Conservation (phyloP, 2,329 filamentous ascomycete genomes). For the Verticillium klebahnii region DNA sequence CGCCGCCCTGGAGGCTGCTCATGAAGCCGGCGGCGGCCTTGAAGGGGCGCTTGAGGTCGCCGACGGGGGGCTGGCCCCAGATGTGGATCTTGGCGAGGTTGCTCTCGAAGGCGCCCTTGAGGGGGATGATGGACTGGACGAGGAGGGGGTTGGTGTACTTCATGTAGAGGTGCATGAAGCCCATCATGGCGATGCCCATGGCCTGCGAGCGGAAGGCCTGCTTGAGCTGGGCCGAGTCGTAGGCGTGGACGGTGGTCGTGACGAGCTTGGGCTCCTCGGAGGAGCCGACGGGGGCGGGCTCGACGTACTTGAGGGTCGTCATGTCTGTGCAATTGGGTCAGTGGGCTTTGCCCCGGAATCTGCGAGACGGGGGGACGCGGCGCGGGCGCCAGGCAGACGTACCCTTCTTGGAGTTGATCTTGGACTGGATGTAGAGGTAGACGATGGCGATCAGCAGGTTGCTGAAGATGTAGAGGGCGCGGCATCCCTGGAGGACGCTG, state of each 20-base stretch:
- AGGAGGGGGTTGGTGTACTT: conserved; percentile 99
- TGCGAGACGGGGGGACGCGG: background rate
- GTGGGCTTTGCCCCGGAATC: conserved; percentile 1
- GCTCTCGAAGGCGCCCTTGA: conserved; percentile 92
- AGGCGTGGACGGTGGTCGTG: conserved; percentile 93
- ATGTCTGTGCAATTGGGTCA: conserved; percentile 58
- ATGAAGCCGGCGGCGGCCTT: conserved; percentile 82
- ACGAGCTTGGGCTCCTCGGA: conserved; percentile 93
- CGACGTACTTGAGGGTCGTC: conserved; percentile 97
- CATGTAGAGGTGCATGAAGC: conserved; percentile 97
- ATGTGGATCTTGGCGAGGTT: conserved; percentile 96
- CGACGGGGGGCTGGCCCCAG: conserved; percentile 77
- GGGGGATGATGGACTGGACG: conserved; percentile 96
- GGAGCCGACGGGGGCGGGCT: conserved; percentile 89
- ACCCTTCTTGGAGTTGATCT: conserved; percentile 98
- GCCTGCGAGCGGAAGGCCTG: conserved; percentile 82
- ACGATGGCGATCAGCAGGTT: conserved; percentile 79
- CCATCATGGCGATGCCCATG: conserved; percentile 98
- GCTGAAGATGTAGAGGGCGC: conserved; percentile 51
- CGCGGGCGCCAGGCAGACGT: conserved; percentile 24
- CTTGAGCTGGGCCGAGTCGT: conserved; percentile 84
- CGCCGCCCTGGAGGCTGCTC: conserved; percentile 66
- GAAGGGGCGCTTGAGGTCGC: conserved; percentile 94
- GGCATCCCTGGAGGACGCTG: conserved; percentile 50
- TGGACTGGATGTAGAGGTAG: conserved; percentile 78